Evolutionary conservation across 1,284 basidiomycete species (phyloP).

Genomic region (Irpex sp.): DNA sequence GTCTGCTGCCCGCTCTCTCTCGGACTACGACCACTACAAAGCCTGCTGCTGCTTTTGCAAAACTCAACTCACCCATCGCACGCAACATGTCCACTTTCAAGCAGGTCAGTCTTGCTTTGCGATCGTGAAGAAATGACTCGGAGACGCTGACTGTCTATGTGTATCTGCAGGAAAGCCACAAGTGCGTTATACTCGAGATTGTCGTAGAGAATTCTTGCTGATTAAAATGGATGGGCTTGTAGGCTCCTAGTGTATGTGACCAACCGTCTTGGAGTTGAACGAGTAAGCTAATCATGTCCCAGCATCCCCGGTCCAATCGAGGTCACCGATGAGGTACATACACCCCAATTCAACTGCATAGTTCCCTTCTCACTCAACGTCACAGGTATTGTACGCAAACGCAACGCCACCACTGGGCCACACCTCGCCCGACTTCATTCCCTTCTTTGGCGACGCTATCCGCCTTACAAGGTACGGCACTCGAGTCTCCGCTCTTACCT

Average conservation of each 20-base stretch:
- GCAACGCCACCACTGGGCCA: constrained; percentile 89
- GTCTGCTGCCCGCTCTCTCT: constrained; percentile 5
- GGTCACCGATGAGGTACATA: constrained; percentile 69
- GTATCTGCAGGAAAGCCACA: constrained; percentile 51
- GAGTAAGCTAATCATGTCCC: constrained; percentile 4
- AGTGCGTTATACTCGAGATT: constrained; percentile 41
- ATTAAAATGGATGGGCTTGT: constrained; percentile 9
- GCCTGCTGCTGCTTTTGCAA: background rate
- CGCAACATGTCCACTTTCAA: constrained; percentile 29
- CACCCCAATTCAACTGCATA: background rate
- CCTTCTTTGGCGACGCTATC: constrained; percentile 88
- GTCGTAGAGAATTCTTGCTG: constrained; percentile 8
- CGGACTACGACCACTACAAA: background rate
- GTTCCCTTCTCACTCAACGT: background rate
- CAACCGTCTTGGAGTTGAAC: background rate
- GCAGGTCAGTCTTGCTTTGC: constrained; percentile 21
- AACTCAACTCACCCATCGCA: background rate
- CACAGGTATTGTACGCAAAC: constrained; percentile 71
- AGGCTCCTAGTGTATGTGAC: constrained; percentile 64
- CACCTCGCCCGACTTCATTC: constrained; percentile 88
- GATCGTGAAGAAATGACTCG: background rate
- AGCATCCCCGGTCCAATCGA: constrained; percentile 86
- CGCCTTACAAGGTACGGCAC: constrained; percentile 70
- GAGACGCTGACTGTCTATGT: constrained; percentile 4
- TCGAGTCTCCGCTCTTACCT: background rate